Evolutionary conservation across 2,329 filamentous ascomycete genomes (phyloP).

Genomic region (Pseudopithomyces maydicus): DNA sequence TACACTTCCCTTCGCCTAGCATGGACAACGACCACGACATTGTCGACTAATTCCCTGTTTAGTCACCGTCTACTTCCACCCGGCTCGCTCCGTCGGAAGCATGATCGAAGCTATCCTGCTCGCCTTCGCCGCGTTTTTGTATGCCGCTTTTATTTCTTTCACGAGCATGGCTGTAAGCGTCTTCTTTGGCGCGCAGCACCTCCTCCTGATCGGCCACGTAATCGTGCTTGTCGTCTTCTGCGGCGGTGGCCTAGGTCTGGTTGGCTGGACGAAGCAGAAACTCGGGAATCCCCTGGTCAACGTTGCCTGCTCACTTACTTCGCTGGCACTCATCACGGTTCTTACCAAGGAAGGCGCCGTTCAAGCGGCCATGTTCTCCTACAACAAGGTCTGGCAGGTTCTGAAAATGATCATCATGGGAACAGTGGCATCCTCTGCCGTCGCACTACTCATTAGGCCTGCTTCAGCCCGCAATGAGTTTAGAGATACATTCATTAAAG

Average conservation of each 20-base stretch:
- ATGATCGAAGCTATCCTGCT: constrained; percentile 87
- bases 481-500: constrained; percentile 73
- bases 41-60: neutral
- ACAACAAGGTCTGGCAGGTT: constrained; percentile 77
- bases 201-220: constrained; percentile 74
- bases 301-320: constrained; percentile 78
- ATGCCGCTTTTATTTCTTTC: constrained; percentile 75
- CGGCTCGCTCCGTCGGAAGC: constrained; percentile 81
- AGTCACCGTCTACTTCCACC: constrained; percentile 93
- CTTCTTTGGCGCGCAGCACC: constrained; percentile 71
- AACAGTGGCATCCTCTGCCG: constrained; percentile 56
- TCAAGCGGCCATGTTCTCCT: constrained; percentile 79
- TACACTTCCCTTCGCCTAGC: neutral
- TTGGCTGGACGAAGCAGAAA: constrained; percentile 85
- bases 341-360: constrained; percentile 91
- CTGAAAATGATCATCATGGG: constrained; percentile 62
- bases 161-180: constrained; percentile 89
- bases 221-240: constrained; percentile 83
- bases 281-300: constrained; percentile 80
- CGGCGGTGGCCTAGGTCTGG: constrained; percentile 82
- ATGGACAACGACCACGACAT: too few species aligned
- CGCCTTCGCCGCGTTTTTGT: constrained; percentile 77
- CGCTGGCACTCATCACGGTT: constrained; percentile 86
- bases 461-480: constrained; percentile 76
- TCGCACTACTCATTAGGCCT: constrained; percentile 74